phyloP scores from a whole-genome alignment of 345 rosid genomes.

The Erucastrum elatum region DNA sequence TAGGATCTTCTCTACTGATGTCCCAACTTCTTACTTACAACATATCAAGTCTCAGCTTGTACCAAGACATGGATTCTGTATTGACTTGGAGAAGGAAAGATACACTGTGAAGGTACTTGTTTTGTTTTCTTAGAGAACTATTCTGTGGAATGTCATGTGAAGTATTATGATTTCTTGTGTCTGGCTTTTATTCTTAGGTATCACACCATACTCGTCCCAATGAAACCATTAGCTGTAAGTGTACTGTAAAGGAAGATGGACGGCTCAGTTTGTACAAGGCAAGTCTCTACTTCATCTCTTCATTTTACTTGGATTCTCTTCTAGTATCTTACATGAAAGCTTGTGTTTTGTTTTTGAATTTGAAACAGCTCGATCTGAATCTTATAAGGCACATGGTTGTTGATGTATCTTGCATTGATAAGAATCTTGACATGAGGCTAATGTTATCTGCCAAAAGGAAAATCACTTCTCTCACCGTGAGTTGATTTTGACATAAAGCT shows the following conservation, averaged over 20 bases:
- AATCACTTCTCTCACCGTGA: constrained; percentile 45
- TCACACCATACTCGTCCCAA: constrained; percentile 38
- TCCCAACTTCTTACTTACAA: constrained; percentile 49
- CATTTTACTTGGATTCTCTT: too few relatives aligned
- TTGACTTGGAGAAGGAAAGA: constrained; percentile 47
- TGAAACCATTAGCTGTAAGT: constrained; percentile 56
- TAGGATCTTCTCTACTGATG: constrained; percentile 42
- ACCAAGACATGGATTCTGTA: constrained; percentile 45
- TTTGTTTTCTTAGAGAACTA: constrained; percentile 36
- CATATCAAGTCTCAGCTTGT: constrained; percentile 39
- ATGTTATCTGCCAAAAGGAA: constrained; percentile 52
- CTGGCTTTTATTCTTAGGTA: constrained; percentile 41
- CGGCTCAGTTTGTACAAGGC: constrained; percentile 57
- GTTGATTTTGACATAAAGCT: constrained; percentile 5
- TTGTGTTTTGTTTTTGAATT: constrained; percentile 3
- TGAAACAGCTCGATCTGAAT: constrained; percentile 47
- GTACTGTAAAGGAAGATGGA: constrained; percentile 46
- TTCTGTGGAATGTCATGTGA: constrained; percentile 21
- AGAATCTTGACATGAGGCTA: constrained; percentile 69
- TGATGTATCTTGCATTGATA: constrained; percentile 62
- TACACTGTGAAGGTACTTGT: constrained; percentile 58
- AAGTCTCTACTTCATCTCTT: constrained; percentile 27
- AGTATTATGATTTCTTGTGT: constrained; percentile 7
- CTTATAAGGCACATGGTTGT: constrained; percentile 53
- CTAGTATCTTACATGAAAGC: background rate